A percentile compares a stretch with the other conserved stretches of the same genome.
These are phyloP conservation scores for Leccinum rimulosum DNA, from an alignment of 768 basidiomycete species.

Conservation along the genomic window DNA sequence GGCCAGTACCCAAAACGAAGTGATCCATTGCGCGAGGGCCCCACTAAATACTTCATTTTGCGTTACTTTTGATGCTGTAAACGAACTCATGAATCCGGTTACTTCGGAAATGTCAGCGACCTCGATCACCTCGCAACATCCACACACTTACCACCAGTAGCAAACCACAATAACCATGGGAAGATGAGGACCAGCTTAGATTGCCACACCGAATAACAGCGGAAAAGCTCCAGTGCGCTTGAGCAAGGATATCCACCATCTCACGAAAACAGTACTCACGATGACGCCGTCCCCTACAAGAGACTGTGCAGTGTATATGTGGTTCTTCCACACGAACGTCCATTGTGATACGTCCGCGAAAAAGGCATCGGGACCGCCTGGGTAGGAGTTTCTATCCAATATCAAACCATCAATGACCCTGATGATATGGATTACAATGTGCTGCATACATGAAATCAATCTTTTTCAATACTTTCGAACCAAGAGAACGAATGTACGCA, in stretches of 20 bases:
- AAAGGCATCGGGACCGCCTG: constrained; percentile 22
- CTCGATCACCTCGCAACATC: neutral
- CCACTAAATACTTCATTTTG: constrained; percentile 25
- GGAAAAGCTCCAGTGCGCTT: constrained; percentile 21
- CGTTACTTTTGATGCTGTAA: constrained; percentile 12
- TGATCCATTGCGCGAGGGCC: constrained; percentile 35
- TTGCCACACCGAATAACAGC: constrained; percentile 35
- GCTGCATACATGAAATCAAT: constrained; percentile 12
- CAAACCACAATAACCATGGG: constrained; percentile 31
- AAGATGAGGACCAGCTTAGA: constrained; percentile 25
- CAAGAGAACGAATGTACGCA: constrained; percentile 6
- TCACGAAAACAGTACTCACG: constrained; percentile 13
- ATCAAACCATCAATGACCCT: constrained; percentile 29
- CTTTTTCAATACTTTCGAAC: neutral
- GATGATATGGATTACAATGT: constrained; percentile 26
- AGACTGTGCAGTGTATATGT: constrained; percentile 26
- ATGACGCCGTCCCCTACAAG: constrained; percentile 31
- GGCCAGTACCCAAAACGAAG: constrained; percentile 31
- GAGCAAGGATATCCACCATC: neutral
- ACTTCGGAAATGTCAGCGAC: constrained; percentile 4
- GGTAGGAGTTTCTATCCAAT: constrained; percentile 10
- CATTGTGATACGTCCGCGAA: constrained; percentile 30
- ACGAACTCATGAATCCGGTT: constrained; percentile 20
- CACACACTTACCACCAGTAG: constrained; percentile 20
- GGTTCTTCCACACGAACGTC: constrained; percentile 31